phyloP scores from a whole-genome alignment of 495 filamentous ascomycete species.

The Lasiosphaeria miniovina region DNA sequence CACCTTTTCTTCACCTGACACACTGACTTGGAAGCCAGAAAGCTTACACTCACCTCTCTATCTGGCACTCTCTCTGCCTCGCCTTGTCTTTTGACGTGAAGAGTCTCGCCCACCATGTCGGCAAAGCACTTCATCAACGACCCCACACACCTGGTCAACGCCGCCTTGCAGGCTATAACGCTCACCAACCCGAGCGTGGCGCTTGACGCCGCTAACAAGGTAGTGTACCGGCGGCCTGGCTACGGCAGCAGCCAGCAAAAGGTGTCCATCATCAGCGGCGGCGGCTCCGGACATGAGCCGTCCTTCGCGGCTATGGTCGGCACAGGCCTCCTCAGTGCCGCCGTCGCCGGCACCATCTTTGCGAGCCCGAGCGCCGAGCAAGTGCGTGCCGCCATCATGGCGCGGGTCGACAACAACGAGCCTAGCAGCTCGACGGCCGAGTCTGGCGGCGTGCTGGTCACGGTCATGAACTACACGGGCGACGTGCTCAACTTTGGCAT shows the following conservation, averaged over 20 bases:
- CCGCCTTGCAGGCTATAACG: constrained; percentile 72
- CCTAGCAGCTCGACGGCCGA: neutral
- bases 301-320: constrained; percentile 72
- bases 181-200: constrained; percentile 82
- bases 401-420: constrained; percentile 63
- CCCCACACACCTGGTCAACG: constrained; percentile 72
- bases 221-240: constrained; percentile 71
- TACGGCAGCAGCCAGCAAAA: constrained; percentile 31
- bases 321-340: constrained; percentile 73
- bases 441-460: constrained; percentile 61
- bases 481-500: constrained; percentile 96
- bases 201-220: constrained; percentile 78
- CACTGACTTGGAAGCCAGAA: neutral
- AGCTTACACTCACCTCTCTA: neutral
- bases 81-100: neutral
- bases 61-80: neutral
- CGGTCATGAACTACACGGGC: constrained; percentile 69
- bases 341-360: constrained; percentile 91
- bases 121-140: constrained; percentile 93
- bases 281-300: constrained; percentile 91
- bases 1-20: neutral
- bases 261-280: constrained; percentile 84
- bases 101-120: constrained; percentile 38
- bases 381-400: constrained; percentile 71
- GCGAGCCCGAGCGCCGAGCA: constrained; percentile 86